Conservation (phyloP, 73 alveolate species). For the Paramecium sexaurelia region DNA sequence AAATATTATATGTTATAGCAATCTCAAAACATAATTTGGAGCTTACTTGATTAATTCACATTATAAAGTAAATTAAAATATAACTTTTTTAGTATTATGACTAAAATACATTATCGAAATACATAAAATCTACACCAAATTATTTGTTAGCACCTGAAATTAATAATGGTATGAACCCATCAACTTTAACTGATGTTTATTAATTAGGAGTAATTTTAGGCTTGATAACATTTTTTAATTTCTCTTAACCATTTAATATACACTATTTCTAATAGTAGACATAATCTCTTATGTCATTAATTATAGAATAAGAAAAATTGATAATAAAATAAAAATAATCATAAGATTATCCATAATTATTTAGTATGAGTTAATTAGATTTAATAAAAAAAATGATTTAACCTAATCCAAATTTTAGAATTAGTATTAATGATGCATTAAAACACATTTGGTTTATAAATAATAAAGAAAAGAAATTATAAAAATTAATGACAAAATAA, state of each 20-base stretch:
- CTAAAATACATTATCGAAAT: neutral
- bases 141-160: slow-evolving; percentile 32
- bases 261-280: neutral
- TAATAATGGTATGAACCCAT: neutral
- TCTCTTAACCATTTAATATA: neutral
- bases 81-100: neutral
- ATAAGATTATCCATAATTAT: neutral
- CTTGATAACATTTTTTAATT: neutral
- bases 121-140: neutral
- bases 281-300: neutral
- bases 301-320: neutral
- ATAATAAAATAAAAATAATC: neutral
- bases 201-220: slow-evolving; percentile 2
- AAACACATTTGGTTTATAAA: slow-evolving; percentile 22
- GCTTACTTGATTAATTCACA: neutral
- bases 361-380: neutral
- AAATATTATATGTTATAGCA: neutral
- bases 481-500: neutral
- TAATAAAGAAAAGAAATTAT: neutral
- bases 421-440: neutral
- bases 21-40: neutral
- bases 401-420: neutral
- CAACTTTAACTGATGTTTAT: neutral
- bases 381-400: neutral
- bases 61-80: neutral